These are phyloP conservation scores for Trichocladium uniseriatum DNA, from an alignment of 495 filamentous ascomycete genomes.

Conservation along the genomic window DNA sequence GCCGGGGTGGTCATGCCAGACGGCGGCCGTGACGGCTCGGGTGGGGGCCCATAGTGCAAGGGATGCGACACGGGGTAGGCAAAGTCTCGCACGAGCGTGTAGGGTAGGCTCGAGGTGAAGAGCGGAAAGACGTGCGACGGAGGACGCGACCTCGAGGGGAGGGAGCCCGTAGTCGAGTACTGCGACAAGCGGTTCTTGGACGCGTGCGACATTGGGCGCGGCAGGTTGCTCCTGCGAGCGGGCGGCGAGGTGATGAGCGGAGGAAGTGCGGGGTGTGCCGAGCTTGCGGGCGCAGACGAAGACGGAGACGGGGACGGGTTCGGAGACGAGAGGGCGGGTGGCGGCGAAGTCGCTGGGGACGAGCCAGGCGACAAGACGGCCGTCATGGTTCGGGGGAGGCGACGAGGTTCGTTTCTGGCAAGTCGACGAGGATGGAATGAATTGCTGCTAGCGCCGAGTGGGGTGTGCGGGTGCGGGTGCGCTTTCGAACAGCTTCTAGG, in stretches of 20 bases:
- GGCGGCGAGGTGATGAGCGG: conserved; percentile 55
- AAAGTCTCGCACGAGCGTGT: conserved; percentile 89
- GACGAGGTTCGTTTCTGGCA: too few species aligned
- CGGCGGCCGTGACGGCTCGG: conserved; percentile 54
- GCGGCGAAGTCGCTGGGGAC: conserved; percentile 46
- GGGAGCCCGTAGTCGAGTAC: conserved; percentile 56
- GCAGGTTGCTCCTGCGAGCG: conserved; percentile 46
- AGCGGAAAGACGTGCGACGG: conserved; percentile 67
- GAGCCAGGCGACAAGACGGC: conserved; percentile 50
- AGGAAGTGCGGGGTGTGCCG: conserved; percentile 49
- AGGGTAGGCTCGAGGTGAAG: conserved; percentile 82
- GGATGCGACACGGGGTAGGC: conserved; percentile 78
- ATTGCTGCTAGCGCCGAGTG: conserved; percentile 3
- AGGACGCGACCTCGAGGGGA: conserved; percentile 66
- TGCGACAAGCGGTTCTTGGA: conserved; percentile 59
- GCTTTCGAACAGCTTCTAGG: not conserved
- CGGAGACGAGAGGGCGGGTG: conserved; percentile 35
- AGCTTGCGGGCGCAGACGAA: conserved; percentile 43
- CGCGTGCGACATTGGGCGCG: conserved; percentile 60
- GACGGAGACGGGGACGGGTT: too few species aligned
- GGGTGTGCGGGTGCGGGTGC: conserved; percentile 1
- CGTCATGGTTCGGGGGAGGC: conserved; percentile 33
- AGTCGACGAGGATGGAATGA: not conserved
- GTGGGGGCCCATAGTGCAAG: conserved; percentile 85
- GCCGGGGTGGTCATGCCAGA: conserved; percentile 77